These are phyloP conservation scores for Acanthamoeba triangularis DNA, from an alignment of 208 protist genomes.

Conservation along the genomic window DNA sequence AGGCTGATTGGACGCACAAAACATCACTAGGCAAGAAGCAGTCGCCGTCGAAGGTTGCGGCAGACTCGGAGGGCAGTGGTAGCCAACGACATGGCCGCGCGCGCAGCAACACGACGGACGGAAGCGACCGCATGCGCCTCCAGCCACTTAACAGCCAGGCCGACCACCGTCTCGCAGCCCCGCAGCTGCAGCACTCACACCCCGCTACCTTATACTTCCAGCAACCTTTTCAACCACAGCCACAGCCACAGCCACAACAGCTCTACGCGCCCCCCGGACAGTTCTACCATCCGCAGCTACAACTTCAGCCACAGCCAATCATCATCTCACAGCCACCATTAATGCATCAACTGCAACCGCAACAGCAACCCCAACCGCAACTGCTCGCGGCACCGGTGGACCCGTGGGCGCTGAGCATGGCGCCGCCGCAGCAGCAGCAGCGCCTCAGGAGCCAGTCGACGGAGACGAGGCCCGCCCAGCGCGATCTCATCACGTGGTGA, in stretches of 20 bases:
- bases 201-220: no score
- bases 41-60: background rate
- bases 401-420: background rate
- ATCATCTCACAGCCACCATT: no score
- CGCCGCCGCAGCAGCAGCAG: background rate
- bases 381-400: no score
- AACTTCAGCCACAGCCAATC: no score
- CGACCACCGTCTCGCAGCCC: background rate
- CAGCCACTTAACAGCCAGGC: no score
- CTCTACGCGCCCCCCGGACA: no score
- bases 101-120: background rate
- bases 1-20: no score
- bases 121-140: background rate
- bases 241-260: no score
- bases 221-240: no score
- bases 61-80: background rate
- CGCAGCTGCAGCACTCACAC: background rate
- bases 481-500: constrained; percentile 25
- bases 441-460: background rate
- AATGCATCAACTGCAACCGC: no score
- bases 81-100: background rate
- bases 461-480: background rate
- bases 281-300: no score
- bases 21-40: constrained; percentile 3
- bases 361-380: background rate